Evolutionary conservation across 2,329 filamentous ascomycete species (phyloP), one percentile per base, ranked within the genome.

Genomic region (Claviceps maximensis): DNA sequence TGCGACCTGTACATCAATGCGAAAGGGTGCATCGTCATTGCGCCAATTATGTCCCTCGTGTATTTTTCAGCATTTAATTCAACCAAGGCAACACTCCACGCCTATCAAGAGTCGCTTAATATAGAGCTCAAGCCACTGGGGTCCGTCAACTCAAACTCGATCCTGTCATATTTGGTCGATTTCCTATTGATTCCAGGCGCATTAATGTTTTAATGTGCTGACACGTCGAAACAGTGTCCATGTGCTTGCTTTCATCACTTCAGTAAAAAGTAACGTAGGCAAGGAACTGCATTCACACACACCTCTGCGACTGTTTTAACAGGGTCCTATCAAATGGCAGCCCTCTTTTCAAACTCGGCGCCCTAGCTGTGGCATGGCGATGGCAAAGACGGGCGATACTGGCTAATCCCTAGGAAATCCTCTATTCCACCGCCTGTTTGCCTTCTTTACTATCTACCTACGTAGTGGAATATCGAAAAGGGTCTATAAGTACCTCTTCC

Each of bases 81-180:
- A 3, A 58, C 51, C 29, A 62, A 61, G 47, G 59, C 59, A 9
- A 60, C 59, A 10, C 51, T 61, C 17, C 58, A 60, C 21, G 57
- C 59, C 21, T 61, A 58, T 12, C 56, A 57, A 1, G 56, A 60
- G 42, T 52, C 52, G 1, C 38, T 62, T 25, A 51, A 55, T 12
- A 57, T 62, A 46, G 61, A 63, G 41, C 55, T 63, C 54, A 53
- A 55, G 13, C 61, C 60, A 4, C 57, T 62, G 6, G 56, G 56
- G 61, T 58, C 17, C 52, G 51, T 15, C 8, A 8, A 10, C 12
- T 25, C 42, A 7, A n/a, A n/a, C n/a, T n/a, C n/a, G n/a, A n/a
- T n/a, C n/a, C n/a, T n/a, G n/a, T n/a, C n/a, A n/a, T n/a, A n/a
- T n/a, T n/a, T n/a, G n/a, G n/a, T n/a, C n/a, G n/a, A n/a, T 33